Evolutionary conservation across 106 monocot species (phyloP).

Genomic region (Dendrobium huoshanense): DNA sequence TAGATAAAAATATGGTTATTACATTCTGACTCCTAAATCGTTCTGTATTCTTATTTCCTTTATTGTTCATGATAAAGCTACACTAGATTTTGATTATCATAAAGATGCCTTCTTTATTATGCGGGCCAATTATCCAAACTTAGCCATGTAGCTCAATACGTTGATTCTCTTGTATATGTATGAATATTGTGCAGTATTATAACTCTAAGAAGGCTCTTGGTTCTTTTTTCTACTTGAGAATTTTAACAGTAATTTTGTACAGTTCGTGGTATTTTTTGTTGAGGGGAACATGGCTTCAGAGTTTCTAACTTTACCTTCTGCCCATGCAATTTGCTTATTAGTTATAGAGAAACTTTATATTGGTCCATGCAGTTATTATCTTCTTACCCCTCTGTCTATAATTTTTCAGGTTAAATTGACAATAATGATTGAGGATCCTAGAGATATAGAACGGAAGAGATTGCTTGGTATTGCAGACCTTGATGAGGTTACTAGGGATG

Average conservation of each 20-base stretch:
- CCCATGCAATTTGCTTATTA: no score
- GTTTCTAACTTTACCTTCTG: no score
- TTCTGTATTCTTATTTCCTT: neutral
- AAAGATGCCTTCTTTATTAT: neutral
- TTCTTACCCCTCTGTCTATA: neutral
- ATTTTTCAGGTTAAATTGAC: slow-evolving; percentile 70
- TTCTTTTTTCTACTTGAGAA: neutral
- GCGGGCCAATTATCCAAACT: neutral
- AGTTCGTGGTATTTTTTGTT: neutral
- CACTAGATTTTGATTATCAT: neutral
- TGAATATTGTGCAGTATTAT: neutral
- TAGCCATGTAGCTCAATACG: neutral
- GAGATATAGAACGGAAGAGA: slow-evolving; percentile 78
- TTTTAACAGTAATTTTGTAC: neutral
- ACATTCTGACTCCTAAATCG: neutral
- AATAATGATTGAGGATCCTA: slow-evolving; percentile 94
- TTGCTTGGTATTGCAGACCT: slow-evolving; percentile 81
- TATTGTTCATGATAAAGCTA: neutral
- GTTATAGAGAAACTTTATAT: no score
- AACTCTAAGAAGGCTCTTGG: neutral
- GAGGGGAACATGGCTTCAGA: no score
- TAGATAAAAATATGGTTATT: no score
- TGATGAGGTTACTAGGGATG: slow-evolving; percentile 74
- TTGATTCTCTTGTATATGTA: neutral
- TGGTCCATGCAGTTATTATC: neutral